phyloP scores from a whole-genome alignment of 768 basidiomycete species.

The Neoboletus magnificus region DNA sequence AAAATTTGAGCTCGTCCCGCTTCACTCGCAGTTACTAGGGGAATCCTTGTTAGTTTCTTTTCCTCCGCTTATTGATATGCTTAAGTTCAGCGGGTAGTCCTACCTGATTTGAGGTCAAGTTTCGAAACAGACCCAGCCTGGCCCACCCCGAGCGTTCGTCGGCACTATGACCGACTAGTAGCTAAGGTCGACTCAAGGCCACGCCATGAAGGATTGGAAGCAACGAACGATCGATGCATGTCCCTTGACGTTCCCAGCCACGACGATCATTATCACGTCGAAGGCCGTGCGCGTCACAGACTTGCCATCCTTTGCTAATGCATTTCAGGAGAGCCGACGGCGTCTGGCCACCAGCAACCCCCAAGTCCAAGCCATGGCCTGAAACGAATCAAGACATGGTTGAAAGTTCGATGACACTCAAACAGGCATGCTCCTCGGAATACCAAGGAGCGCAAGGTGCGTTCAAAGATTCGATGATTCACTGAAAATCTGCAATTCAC shows the following conservation, averaged over 20 bases:
- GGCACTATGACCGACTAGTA: too few species aligned
- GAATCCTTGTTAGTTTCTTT: slow-evolving; percentile 91
- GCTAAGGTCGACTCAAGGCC: too few species aligned
- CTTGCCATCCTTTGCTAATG: slow-evolving; percentile 1
- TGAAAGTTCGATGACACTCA: slow-evolving; percentile 68
- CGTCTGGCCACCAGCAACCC: slow-evolving; percentile 2
- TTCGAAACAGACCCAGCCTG: not conserved
- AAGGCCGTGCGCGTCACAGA: not conserved
- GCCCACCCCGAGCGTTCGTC: too few species aligned
- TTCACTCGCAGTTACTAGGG: slow-evolving; percentile 87
- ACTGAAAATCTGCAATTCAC: slow-evolving; percentile 56
- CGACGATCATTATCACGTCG: too few species aligned
- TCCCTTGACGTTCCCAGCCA: too few species aligned
- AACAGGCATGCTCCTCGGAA: slow-evolving; percentile 73
- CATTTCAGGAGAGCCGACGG: slow-evolving; percentile 12
- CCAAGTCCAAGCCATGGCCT: slow-evolving; percentile 12
- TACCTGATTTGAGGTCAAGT: slow-evolving; percentile 77
- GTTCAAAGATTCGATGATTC: slow-evolving; percentile 84
- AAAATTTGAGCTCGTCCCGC: slow-evolving; percentile 82
- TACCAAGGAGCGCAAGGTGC: slow-evolving; percentile 76
- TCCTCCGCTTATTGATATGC: slow-evolving; percentile 89
- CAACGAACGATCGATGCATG: too few species aligned
- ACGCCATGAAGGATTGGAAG: too few species aligned
- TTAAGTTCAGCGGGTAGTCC: slow-evolving; percentile 85
- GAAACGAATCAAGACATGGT: slow-evolving; percentile 32